phyloP scores from a whole-genome alignment of 2,329 filamentous ascomycete species.

The Paraconiothyrium brasiliense region DNA sequence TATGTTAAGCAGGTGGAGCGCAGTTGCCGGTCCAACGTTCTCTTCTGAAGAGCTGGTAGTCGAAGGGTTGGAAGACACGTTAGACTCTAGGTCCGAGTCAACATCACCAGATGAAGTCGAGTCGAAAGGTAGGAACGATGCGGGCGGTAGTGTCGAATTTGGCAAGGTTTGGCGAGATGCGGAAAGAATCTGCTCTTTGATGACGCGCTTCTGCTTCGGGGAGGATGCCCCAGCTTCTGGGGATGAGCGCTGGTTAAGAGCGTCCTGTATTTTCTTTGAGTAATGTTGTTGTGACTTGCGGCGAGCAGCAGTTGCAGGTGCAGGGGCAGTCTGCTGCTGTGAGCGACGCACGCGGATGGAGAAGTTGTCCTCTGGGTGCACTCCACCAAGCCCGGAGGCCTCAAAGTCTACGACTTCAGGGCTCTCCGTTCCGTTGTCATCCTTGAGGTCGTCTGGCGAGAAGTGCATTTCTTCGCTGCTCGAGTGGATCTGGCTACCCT shows the following conservation, averaged over 20 bases:
- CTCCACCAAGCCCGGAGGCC: slow-evolving; percentile 66
- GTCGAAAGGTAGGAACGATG: slow-evolving; percentile 54
- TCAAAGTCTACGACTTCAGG: slow-evolving; percentile 52
- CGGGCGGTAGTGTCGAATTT: slow-evolving; percentile 55
- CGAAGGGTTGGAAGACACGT: slow-evolving; percentile 45
- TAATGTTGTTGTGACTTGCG: slow-evolving; percentile 31
- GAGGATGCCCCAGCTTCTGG: slow-evolving; percentile 19
- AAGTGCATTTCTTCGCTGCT: slow-evolving; percentile 49
- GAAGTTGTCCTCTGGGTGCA: slow-evolving; percentile 67
- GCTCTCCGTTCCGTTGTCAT: slow-evolving; percentile 34
- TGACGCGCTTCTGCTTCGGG: slow-evolving; percentile 30
- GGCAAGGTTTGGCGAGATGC: slow-evolving; percentile 71
- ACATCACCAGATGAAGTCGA: slow-evolving; percentile 46
- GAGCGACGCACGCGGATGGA: slow-evolving; percentile 60
- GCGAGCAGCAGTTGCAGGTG: background rate
- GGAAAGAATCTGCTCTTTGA: slow-evolving; percentile 74
- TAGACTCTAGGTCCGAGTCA: slow-evolving; percentile 50
- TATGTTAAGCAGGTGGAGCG: slow-evolving; percentile 42
- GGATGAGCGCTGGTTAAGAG: slow-evolving; percentile 35
- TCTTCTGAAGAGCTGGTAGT: slow-evolving; percentile 30
- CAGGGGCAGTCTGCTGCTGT: slow-evolving; percentile 26
- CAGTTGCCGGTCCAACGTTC: slow-evolving; percentile 30
- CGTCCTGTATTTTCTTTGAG: slow-evolving; percentile 44
- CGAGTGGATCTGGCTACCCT: slow-evolving; percentile 41
- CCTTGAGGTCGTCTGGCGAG: slow-evolving; percentile 42